Evolutionary conservation across 805 yeast species (phyloP).

Genomic region (Metschnikowia lunata): DNA sequence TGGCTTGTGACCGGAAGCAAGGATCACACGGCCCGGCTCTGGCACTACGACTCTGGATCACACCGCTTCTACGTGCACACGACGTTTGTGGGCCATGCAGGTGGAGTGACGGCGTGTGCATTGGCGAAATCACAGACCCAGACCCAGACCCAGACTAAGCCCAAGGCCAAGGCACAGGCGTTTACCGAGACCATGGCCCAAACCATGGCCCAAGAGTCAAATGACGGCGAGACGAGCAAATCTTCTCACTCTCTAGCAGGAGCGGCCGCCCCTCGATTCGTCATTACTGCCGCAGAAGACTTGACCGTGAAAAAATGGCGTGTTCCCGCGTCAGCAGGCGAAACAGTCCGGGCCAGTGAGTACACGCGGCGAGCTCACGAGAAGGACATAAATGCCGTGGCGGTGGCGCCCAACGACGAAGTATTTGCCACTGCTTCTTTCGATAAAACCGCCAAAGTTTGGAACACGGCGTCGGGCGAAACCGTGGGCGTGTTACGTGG

Average conservation of each 20-base stretch:
- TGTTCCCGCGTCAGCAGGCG: constrained; percentile 46
- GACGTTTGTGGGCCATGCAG: constrained; percentile 79
- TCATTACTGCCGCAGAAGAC: constrained; percentile 82
- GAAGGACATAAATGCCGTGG: constrained; percentile 88
- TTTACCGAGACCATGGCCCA: no score
- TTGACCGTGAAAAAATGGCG: constrained; percentile 84
- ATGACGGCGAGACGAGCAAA: no score
- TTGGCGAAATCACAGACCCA: constrained; percentile 45
- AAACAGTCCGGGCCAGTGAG: constrained; percentile 55
- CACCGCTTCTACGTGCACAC: constrained; percentile 46
- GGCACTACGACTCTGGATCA: constrained; percentile 57
- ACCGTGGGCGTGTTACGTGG: constrained; percentile 79
- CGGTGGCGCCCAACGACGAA: constrained; percentile 86
- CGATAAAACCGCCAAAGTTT: constrained; percentile 85
- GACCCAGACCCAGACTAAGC: no score
- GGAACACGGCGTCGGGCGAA: constrained; percentile 87
- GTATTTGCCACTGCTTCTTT: constrained; percentile 90
- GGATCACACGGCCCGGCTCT: constrained; percentile 78
- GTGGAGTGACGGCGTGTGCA: constrained; percentile 78
- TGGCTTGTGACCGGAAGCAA: constrained; percentile 94
- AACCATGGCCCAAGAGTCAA: no score
- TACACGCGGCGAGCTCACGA: constrained; percentile 96
- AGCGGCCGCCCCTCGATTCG: constrained; percentile 51
- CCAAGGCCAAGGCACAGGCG: not conserved
- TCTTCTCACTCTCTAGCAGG: no score